Conservation (phyloP, 164 flowering plant species). For the Protea cynaroides region DNA sequence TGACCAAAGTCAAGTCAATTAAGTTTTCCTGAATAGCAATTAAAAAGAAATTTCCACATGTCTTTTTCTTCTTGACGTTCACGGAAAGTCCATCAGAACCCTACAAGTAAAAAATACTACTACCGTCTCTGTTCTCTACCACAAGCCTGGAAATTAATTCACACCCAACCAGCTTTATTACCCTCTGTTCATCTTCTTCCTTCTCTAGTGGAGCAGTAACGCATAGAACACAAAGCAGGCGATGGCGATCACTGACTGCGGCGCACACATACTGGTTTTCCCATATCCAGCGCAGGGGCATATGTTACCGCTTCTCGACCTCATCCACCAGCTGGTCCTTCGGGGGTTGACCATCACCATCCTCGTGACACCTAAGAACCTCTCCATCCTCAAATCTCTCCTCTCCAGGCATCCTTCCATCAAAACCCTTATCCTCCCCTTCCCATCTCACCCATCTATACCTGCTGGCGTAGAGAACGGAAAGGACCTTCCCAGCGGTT, state of each 20-base stretch:
- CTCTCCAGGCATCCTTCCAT: slow-evolving; percentile 14
- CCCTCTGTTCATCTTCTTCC: too few species aligned
- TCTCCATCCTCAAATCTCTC: slow-evolving; percentile 14
- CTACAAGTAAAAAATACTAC: too few species aligned
- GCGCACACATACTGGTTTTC: slow-evolving; percentile 11
- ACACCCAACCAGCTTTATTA: too few species aligned
- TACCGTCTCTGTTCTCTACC: too few species aligned
- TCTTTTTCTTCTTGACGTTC: too few species aligned
- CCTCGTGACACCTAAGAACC: slow-evolving; percentile 16
- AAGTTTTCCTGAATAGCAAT: too few species aligned
- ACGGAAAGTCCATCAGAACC: too few species aligned
- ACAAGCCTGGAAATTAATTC: too few species aligned
- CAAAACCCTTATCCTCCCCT: slow-evolving; percentile 21
- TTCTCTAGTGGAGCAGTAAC: too few species aligned
- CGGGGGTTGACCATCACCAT: slow-evolving; percentile 17
- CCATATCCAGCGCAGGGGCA: slow-evolving; percentile 18
- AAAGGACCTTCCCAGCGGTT: slow-evolving; percentile 14
- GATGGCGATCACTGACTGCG: not conserved
- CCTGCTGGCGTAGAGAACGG: slow-evolving; percentile 27
- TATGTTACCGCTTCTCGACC: slow-evolving; percentile 10
- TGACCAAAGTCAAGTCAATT: too few species aligned
- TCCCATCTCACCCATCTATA: slow-evolving; percentile 21
- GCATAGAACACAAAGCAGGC: too few species aligned
- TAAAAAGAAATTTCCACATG: too few species aligned
- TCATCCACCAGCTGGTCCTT: slow-evolving; percentile 11